phyloP scores from a whole-genome alignment of 2,329 filamentous ascomycete genomes.

The Bipolaris oryzae region DNA sequence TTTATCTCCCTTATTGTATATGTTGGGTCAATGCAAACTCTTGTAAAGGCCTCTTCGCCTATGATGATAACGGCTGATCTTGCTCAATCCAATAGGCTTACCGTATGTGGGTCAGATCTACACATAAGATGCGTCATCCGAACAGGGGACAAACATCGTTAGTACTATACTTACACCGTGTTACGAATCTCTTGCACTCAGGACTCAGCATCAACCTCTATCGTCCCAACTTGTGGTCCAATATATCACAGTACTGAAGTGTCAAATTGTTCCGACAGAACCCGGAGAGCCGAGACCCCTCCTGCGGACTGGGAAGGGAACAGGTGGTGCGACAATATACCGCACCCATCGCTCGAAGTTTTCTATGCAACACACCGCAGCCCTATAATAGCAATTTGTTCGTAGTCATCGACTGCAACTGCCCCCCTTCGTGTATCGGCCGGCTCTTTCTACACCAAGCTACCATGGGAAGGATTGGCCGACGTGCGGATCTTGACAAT shows the following conservation, averaged over 20 bases:
- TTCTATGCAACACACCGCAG: background rate
- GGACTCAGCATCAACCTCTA: background rate
- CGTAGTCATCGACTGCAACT: background rate
- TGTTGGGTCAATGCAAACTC: too few species aligned
- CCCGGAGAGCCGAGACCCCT: background rate
- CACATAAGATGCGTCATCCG: background rate
- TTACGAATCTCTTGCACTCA: background rate
- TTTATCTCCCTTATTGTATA: too few species aligned
- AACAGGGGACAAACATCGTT: background rate
- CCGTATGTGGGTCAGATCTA: background rate
- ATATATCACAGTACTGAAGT: background rate
- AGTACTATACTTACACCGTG: background rate
- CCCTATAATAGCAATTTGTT: background rate
- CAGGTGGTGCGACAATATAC: background rate
- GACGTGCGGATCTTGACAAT: background rate
- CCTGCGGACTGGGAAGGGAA: background rate
- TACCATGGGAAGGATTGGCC: conserved; percentile 3
- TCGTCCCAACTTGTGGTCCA: background rate
- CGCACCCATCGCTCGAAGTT: background rate
- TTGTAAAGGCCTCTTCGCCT: too few species aligned
- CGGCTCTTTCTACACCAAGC: background rate
- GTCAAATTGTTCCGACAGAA: background rate
- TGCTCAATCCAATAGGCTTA: background rate
- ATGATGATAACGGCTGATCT: too few species aligned
- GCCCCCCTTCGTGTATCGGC: background rate